Base-by-base conservation (phyloP, 176 grass and related monocot species). In the Oryza brachyantha region DNA sequence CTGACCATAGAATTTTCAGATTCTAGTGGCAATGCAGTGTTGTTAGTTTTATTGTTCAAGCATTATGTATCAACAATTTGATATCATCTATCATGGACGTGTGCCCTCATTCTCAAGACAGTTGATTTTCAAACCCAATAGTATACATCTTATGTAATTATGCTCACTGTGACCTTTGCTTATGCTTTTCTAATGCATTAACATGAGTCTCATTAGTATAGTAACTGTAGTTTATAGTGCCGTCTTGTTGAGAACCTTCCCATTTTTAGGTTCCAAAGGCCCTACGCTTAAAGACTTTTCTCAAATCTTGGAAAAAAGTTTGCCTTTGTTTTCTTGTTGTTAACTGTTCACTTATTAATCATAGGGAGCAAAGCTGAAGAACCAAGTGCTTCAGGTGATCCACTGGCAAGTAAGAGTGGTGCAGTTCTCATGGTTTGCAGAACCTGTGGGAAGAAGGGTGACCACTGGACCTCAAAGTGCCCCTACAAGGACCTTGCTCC, bases 351-450 rank as follows among this genome's bases (percentile, higher is more conserved):
- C 29, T 62, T 81, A 42, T 62, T 81, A 42, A 73, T 68, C 87
- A 50, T 27, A 97, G 91, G 91, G 48, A 93, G 84, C 64, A 89
- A 93, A 57, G 64, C 68, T 22, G 91, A 91, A 5, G 93, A 91
- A 85, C 67, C 88, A 70, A 84, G 38, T 69, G 24, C 68, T 27
- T 78, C 86, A 68, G 74, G 68, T 35, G 93, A 93, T 66, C 70
- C 55, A 45, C 70, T 91, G 69, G 77, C 62, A 61, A 82, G 72
- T 29, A 81, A 84, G 55, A 68, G 66, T n/a, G 88, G 93, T 61
- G 60, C 90, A 42, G 81, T 90, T 83, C 93, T 97, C 77, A 97
- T 97, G 88, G 65, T 89, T 54, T 97, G 90, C 90, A 90, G 93
- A 70, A 89, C 86, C 41, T 97, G 90, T 36, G 86, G 88, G 14